Base-by-base conservation (phyloP, 768 basidiomycete genomes). In the Boletus subcaerulescens region DNA sequence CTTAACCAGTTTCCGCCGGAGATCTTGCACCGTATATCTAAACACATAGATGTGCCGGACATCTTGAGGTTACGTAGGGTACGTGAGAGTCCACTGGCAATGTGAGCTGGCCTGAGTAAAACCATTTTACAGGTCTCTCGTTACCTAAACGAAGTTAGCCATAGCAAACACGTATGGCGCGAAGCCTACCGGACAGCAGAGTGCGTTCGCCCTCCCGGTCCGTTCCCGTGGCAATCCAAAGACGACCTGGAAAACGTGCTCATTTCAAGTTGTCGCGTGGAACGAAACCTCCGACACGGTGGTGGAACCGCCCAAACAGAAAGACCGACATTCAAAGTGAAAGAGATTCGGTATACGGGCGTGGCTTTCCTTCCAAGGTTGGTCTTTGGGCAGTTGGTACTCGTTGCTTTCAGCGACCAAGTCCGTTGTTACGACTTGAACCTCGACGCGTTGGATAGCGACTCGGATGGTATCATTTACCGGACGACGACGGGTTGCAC, bases 1-100 rank as follows among this genome's bases (percentile, higher is more conserved):
- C 26, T 64, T 26, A 66, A 33, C 9, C 32, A 54, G 14, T 26
- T 65, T 43, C 60, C 63, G 4, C 14, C 40, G 1, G 63, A 64
- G 6, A 42, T 60, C 6, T n/a, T 66, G 22, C 18, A 50, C 4
- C 22, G 12, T 9, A 45, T 63, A 45, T 45, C 56, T 26, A 18
- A 39, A 20, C 13, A 66, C 15, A 51, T 66, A 6, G 43, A 61
- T 4, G 29, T 65, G 38, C 50, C 55, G 11, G 65, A 63, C 12
- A 50, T 66, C 45, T 13, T 60, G 50, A 43, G 53, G 26, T 17
- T 58, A 24, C 65, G 65, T 31, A 56, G 31, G 43, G 64, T 63
- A 40, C 7, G 64, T 60, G n/a, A 14, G 26, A 9, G 26, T 15
- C 5, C 26, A 13, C 11, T 38, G 5, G 15, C 13, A 14, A 12